Evolutionary conservation across 371 early-diverging fungal genomes (phyloP).

Genomic region (Batkoa obscura): DNA sequence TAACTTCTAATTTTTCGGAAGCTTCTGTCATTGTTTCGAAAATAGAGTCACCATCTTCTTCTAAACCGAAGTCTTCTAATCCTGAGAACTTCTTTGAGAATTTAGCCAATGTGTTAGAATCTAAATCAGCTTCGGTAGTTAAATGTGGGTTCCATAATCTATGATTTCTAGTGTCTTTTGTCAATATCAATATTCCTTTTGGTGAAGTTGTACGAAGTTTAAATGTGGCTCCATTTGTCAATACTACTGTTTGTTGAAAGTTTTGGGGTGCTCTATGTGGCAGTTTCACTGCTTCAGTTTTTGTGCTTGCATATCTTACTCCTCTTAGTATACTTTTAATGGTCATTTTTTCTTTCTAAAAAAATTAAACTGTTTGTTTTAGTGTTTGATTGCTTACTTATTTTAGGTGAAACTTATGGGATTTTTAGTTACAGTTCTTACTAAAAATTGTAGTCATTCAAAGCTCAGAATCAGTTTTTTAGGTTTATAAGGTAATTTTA

Average conservation of each 20-base stretch:
- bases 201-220: conserved; percentile 73
- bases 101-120: conserved; percentile 39
- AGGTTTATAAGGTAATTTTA: no score
- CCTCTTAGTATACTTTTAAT: no score
- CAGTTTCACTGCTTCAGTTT: not conserved
- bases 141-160: conserved; percentile 76
- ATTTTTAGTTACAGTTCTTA: no score
- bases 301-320: no score
- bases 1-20: not conserved
- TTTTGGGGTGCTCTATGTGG: conserved; percentile 25
- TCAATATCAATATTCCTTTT: conserved; percentile 53
- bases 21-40: not conserved
- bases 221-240: conserved; percentile 78
- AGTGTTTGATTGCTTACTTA: no score
- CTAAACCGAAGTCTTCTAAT: conserved; percentile 24
- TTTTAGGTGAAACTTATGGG: no score
- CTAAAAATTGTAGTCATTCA: no score
- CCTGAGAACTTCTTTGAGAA: conserved; percentile 59
- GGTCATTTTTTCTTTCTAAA: no score
- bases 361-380: no score
- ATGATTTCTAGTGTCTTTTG: conserved; percentile 83
- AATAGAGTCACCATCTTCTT: conserved; percentile 2
- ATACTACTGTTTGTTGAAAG: conserved; percentile 65
- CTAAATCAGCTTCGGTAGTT: conserved; percentile 28
- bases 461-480: no score